Base-by-base conservation (phyloP, 441 rosid species). In the Mallotus japonicus region DNA sequence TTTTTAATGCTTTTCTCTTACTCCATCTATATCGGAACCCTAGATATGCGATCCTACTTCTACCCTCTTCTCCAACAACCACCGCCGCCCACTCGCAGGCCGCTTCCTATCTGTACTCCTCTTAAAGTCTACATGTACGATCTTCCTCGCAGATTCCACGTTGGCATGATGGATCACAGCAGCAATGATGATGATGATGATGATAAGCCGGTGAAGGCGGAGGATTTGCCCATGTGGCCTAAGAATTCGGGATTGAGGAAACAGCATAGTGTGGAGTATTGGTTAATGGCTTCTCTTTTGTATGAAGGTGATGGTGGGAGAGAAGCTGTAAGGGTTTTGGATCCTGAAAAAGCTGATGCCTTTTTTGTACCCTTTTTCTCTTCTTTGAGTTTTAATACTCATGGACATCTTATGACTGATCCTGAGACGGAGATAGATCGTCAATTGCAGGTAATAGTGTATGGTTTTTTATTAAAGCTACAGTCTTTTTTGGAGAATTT, bases 251-350 rank as follows among this genome's bases (percentile, higher is more conserved):
- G 97, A 46, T 56, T 95, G 56, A 79, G 82, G 75, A 78, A 79
- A 80, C 99, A 95, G 79, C 98, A 95, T 69, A 93, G 98, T 72
- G 92, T 87, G 65, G 99, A 95, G 88, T 93, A 95, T 72, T 95
- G 99, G 99, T 67, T 95, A 69, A 88, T 93, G 98, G 98, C 88
- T 9, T 95, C 98, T 61, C 93, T 95, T 49, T 78, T 95, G 78
- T 72, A 85, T 49, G 89, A 78, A 1, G 83, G 70, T 1, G 80
- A 19, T 0, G 86, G 40, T 37, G 40, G 40, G 57, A 85, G 82
- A 37, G 98, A 90, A 81, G 96, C 88, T 20, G 80, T 91, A 70
- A 88, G 98, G 90, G 99, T 91, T 80, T 79, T 83, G 82, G 97
- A 95, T 92, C 98, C 98, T 58, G 94, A 88, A 34, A 68, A 19